A percentile compares a stretch with the other conserved stretches of the same genome.
phyloP scores from a whole-genome alignment of 441 rosid genomes.

The Omphalea diandra region DNA sequence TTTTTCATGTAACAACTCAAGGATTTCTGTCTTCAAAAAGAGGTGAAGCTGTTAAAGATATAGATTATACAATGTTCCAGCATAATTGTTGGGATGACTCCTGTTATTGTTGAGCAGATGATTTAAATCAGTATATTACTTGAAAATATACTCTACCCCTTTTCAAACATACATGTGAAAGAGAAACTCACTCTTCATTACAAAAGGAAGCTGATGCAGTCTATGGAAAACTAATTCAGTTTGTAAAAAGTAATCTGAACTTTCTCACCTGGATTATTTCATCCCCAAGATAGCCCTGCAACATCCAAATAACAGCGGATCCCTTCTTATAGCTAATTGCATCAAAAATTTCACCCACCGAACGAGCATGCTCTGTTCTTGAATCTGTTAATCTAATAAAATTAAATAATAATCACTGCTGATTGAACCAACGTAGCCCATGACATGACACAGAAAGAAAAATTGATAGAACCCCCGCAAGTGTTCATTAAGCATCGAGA shows the following conservation, averaged over 20 bases:
- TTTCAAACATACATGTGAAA: no score
- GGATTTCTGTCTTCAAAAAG: slow-evolving; percentile 26
- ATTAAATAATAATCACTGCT: not conserved
- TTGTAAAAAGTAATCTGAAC: not conserved
- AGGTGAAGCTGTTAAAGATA: not conserved
- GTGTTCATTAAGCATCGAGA: slow-evolving; percentile 39
- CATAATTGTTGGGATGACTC: no score
- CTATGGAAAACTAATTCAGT: not conserved
- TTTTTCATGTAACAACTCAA: slow-evolving; percentile 34
- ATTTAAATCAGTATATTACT: no score
- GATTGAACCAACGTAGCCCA: not conserved
- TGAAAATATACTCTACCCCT: not conserved
- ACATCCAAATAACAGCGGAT: slow-evolving; percentile 40
- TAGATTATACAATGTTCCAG: not conserved
- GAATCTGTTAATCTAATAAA: not conserved
- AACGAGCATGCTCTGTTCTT: slow-evolving; percentile 23
- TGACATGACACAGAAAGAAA: not conserved
- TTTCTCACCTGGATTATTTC: slow-evolving; percentile 32
- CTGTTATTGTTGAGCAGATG: no score
- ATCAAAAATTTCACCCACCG: slow-evolving; percentile 36
- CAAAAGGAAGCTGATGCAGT: no score
- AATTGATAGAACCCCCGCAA: slow-evolving; percentile 43
- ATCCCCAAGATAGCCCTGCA: slow-evolving; percentile 43
- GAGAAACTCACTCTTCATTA: no score
- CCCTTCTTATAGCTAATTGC: slow-evolving; percentile 41